Base-by-base conservation (phyloP, 2,329 filamentous ascomycete species). In the Cytospora chrysosperma region DNA sequence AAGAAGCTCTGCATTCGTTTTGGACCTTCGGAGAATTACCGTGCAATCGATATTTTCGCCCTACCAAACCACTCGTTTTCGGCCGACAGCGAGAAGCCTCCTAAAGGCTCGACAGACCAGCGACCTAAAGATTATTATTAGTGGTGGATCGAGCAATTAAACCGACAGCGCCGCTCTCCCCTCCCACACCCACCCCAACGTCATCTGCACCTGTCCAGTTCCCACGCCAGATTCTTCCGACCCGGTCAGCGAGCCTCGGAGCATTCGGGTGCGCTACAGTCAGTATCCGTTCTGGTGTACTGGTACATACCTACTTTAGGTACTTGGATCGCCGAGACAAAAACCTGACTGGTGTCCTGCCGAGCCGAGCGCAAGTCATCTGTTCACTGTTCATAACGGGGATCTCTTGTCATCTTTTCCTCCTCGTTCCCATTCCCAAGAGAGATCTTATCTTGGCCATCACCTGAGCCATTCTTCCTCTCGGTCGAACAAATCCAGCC, bases 61-160 rank as follows among this genome's bases (percentile, higher is more conserved):
- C n/a, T 12, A 13, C n/a, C n/a, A 12, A 13, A 5, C 8, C 24
- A 47, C 10, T 47, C 43, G 43, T 47, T 47, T 47, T 57, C 49
- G 56, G 30, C 53, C 56, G 34, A 43, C 40, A 47, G 56, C 55
- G 34, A 60, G 47, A 50, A 19, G 27, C 27, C 53, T 53, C 52
- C 26, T 34, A 30, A n/a, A 63, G 52, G 52, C 28, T 21, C 50
- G 30, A 43, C 50, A 51, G 19, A 62, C 47, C 52, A 57, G 61
- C 64, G 30, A 58, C 27, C 40, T 43, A 49, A n/a, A 47, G 50
- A 37, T 63, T 49, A 37, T 63, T 49, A 61, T 64, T 63, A 52
- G 53, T 32, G 64, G 64, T 65, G 64, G 64, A 64, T 56, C 61
- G 57, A 58, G 63, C 61, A 64, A 64, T 65, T 56, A 65, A 61